Evolutionary conservation across 2,329 filamentous ascomycete genomes (phyloP), one percentile per base, ranked within the genome.

Genomic region (Aspergillus fumigatiaffinis): DNA sequence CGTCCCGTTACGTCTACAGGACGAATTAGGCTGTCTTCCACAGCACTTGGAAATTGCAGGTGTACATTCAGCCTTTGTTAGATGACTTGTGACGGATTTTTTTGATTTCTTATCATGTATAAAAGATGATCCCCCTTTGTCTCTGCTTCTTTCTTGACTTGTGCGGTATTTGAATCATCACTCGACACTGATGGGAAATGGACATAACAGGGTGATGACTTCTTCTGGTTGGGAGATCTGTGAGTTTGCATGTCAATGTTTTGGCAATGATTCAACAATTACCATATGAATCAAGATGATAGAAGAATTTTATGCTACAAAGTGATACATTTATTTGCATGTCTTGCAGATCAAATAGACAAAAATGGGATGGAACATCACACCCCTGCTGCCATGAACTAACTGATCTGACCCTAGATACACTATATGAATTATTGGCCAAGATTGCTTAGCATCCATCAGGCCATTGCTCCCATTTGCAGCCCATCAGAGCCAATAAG

Each of bases 51-150:
- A 42, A 46, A 25, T 28, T 32, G 47, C 47, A 17, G 38, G 49
- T 50, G 55, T 26, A 50, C 28, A 29, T 42, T 25, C 21, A 23
- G 23, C 32, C 26, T 54, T 26, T 35, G 28, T 51, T 52, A 17
- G 28, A 50, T 52, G 44, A 55, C 10, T 47, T 12, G 23, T 14
- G 20, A 47, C 12, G 44, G 21, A 47, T 23, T 47, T 14, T 25
- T 51, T 14, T 6, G n/a, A 41, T 38, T 53, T 48, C n/a, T 35
- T 50, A 50, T 29, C 38, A 47, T 61, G 59, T 61, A 61, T 61
- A 61, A 61, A 59, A 59, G 55, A 57, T 47, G 49, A 49, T 52
- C 48, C 54, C 21, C 26, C 17, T 51, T n/a, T 21, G 14, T 51
- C 35, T 35, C n/a, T 51, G 6, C 26, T 2, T 50, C 32, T 44